phyloP scores from a whole-genome alignment of 176 grass and related monocot genomes.

The Cenchrus purpureus region DNA sequence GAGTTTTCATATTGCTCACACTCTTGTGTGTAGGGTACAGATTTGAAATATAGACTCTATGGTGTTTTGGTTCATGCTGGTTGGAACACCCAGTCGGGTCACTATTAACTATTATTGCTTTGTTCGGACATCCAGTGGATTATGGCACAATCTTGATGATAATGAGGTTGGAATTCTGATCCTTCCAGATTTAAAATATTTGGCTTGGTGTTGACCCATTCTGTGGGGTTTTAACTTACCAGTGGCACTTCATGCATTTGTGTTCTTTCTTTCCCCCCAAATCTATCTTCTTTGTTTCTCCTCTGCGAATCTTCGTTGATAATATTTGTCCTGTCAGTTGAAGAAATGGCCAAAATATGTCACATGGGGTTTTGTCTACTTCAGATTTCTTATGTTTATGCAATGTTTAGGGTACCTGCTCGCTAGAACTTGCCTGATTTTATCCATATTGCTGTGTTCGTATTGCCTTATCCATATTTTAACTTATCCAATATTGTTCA shows the following conservation, averaged over 20 bases:
- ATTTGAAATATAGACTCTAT: conserved; percentile 84
- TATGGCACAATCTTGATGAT: conserved; percentile 94
- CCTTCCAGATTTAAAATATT: conserved; percentile 26
- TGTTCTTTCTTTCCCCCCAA: background rate
- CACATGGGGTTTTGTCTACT: background rate
- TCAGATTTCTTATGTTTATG: background rate
- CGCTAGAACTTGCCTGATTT: background rate
- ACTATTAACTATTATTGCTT: conserved; percentile 96
- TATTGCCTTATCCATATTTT: background rate
- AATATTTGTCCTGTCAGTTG: background rate
- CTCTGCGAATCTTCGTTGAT: background rate
- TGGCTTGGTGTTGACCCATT: conserved; percentile 14
- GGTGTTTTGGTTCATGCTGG: conserved; percentile 85
- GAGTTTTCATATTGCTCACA: background rate
- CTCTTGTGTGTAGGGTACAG: conserved; percentile 52
- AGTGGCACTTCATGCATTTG: background rate
- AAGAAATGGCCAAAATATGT: background rate
- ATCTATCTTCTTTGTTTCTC: background rate
- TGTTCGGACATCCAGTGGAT: conserved; percentile 81
- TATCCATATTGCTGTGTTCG: background rate
- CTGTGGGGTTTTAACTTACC: background rate
- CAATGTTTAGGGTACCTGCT: background rate
- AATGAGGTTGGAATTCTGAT: conserved; percentile 52
- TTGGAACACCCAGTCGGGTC: conserved; percentile 76
- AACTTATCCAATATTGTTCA: no score